Base-by-base conservation (phyloP, 352 stramenopile species). In the Globisporangium spinosum region DNA sequence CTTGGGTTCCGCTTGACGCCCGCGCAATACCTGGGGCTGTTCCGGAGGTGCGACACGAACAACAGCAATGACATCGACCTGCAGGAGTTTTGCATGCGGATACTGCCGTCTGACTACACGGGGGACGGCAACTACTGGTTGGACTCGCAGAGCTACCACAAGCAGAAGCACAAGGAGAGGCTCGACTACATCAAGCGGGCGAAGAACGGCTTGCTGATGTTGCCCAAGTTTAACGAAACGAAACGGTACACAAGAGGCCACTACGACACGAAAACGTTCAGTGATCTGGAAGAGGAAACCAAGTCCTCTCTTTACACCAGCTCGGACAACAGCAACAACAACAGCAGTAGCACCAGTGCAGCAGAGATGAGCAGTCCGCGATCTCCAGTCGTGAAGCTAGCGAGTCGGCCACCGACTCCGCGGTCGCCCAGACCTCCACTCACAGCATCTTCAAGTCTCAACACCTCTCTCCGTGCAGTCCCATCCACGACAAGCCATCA, bases 61-160 rank as follows among this genome's bases (percentile, higher is more conserved):
- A 82, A 80, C 67, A 93, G 84, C 67, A 80, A 84, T 57, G 85
- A 91, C 32, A 79, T 94, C 68, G 86, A 94, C 49, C 75, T 94
- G n/a, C 80, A 91, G 40, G 86, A 94, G 65, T 94, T 94, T 68
- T 94, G 86, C 45, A 70, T 87, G 55, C 77, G 80, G 12, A 89
- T 94, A n/a, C 61, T 93, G 20, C 83, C 86, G 4, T 82, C 86
- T 3, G 86, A 94, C 56, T 94, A 94, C 64, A 94, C 82, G 0
- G 81, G 82, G 45, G 85, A 94, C 51, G 84, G 86, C 10, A 84
- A 94, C 57, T 71, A 90, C 64, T 94, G 86, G 86, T 85, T 79
- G 22, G 82, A 92, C 35, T 82, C 80, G 7, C 76, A 88, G 4
- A 86, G 85, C 15, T 89, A 75, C 43, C 73, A 75, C 49, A 85